Conservation (phyloP, 73 alveolate genomes). For the Symbiodinium pilosum region DNA sequence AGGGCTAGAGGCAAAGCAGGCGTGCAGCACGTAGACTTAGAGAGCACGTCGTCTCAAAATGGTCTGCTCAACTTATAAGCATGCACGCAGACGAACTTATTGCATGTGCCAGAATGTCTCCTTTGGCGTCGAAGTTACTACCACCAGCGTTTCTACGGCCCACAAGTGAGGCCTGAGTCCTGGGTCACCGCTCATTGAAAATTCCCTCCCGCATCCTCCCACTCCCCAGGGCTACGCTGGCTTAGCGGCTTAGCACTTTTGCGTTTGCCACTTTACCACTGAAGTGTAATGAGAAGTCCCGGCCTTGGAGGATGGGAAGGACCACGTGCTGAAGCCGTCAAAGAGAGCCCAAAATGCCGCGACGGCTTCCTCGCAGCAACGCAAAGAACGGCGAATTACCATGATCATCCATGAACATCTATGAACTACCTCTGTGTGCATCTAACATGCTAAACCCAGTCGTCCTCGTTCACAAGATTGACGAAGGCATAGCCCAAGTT, state of each 20-base stretch:
- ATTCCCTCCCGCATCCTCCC: no score
- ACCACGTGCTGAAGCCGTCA: conserved; percentile 77
- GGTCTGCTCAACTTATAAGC: neutral
- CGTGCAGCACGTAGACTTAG: neutral
- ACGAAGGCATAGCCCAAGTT: conserved; percentile 92
- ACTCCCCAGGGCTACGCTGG: no score
- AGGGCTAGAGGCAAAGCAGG: neutral
- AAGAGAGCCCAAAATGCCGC: conserved; percentile 35
- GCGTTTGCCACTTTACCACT: no score
- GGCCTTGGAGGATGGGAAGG: conserved; percentile 79
- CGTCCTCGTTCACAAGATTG: conserved; percentile 28
- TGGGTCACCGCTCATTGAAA: no score
- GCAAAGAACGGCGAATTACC: neutral
- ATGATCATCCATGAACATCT: neutral
- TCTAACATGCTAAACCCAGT: neutral
- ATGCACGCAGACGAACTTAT: neutral
- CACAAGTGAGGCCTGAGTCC: no score
- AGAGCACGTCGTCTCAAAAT: neutral
- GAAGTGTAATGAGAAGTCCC: no score
- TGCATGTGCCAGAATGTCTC: no score
- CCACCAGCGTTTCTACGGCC: no score
- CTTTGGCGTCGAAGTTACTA: no score
- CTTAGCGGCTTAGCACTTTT: no score
- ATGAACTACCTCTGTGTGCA: neutral
- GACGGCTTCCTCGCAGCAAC: conserved; percentile 37